These are phyloP conservation scores for Plasmodium reichenowi DNA, from an alignment of 169 alveolate species.

Conservation along the genomic window DNA sequence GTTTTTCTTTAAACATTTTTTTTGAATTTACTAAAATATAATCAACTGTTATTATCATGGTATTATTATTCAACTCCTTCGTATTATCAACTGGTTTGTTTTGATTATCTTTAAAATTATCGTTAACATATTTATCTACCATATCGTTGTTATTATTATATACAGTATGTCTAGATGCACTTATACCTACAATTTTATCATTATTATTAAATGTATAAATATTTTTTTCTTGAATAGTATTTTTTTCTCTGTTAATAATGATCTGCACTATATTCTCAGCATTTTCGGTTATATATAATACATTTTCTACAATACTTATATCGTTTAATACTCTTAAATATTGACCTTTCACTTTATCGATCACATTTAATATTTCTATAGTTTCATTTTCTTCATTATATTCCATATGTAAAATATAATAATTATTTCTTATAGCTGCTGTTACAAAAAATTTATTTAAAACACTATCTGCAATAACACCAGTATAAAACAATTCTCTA, in stretches of 20 bases:
- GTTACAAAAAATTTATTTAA: conserved; percentile 36
- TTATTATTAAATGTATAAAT: conserved; percentile 21
- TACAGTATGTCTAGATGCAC: neutral
- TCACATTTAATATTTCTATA: conserved; percentile 11
- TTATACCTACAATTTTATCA: conserved; percentile 33
- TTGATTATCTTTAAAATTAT: conserved; percentile 7
- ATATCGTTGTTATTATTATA: neutral
- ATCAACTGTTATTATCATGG: neutral
- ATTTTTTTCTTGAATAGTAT: neutral
- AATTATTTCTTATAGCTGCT: conserved; percentile 20
- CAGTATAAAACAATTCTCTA: conserved; percentile 37
- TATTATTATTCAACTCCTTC: neutral
- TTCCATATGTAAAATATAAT: conserved; percentile 28
- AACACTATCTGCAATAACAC: conserved; percentile 14
- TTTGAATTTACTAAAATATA: conserved; percentile 28
- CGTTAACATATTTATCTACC: conserved; percentile 1
- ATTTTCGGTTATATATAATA: conserved; percentile 35
- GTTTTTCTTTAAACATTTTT: conserved; percentile 15
- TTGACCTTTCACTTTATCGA: conserved; percentile 23
- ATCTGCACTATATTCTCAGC: conserved; percentile 14
- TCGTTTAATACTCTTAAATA: conserved; percentile 9
- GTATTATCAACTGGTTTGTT: neutral
- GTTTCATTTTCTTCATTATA: conserved; percentile 8
- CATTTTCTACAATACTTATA: neutral
- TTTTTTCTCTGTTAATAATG: conserved; percentile 7